Percentiles rank a stretch among this genome's conserved stretches.
Evolutionary conservation across 2,329 filamentous ascomycete genomes (phyloP).

Genomic region (Calonectria multiphialidica): DNA sequence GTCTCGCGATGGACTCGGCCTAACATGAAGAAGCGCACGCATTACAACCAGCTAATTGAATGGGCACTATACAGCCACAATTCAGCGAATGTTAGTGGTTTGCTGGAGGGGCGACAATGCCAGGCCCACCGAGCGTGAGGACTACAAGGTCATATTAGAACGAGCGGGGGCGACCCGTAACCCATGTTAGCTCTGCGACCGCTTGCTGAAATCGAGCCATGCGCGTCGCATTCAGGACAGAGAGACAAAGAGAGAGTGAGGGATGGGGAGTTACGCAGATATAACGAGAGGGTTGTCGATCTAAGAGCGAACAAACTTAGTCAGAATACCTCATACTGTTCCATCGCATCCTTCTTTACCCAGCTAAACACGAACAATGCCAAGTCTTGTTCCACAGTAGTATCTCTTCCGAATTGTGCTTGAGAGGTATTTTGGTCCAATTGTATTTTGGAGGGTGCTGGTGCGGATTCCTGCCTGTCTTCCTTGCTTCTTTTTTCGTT

Average conservation of each 20-base stretch:
- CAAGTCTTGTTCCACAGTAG: neutral
- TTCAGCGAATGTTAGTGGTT: neutral
- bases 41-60: neutral
- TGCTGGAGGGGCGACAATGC: neutral
- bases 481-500: too few relatives aligned
- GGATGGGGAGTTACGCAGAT: neutral
- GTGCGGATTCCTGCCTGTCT: too few relatives aligned
- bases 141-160: conserved; percentile 9
- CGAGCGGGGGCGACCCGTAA: neutral
- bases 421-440: too few relatives aligned
- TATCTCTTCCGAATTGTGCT: too few relatives aligned
- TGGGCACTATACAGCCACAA: neutral
- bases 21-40: neutral
- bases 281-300: conserved; percentile 10
- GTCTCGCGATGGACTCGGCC: conserved; percentile 11
- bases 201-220: neutral
- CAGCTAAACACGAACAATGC: neutral
- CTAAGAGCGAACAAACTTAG: neutral
- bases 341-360: neutral
- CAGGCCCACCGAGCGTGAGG: conserved; percentile 4
- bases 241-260: neutral
- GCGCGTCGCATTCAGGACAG: conserved; percentile 9
- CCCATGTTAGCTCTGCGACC: neutral
- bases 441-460: too few relatives aligned
- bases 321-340: neutral